phyloP scores from a whole-genome alignment of 2,329 filamentous ascomycete species.

The Elsinoe perseae region DNA sequence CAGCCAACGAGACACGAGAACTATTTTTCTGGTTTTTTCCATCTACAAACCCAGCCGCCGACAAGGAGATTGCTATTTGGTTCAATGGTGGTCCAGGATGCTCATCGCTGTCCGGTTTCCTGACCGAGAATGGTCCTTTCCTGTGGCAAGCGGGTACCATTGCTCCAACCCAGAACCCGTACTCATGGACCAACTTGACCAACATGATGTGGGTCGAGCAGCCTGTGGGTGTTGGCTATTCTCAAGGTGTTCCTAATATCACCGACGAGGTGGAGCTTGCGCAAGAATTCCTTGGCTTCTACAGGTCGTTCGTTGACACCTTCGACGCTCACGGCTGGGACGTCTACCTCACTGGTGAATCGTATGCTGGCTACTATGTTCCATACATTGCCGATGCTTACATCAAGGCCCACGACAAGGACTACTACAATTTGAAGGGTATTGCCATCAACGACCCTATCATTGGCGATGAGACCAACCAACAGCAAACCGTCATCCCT shows the following conservation, averaged over 20 bases:
- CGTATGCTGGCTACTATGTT: slow-evolving; percentile 55
- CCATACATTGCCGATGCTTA: slow-evolving; percentile 50
- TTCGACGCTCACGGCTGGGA: slow-evolving; percentile 52
- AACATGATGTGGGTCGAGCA: slow-evolving; percentile 63
- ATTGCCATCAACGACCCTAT: slow-evolving; percentile 44
- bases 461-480: slow-evolving; percentile 36
- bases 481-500: slow-evolving; percentile 30
- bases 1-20: slow-evolving; percentile 37
- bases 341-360: slow-evolving; percentile 57
- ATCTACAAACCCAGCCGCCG: slow-evolving; percentile 40
- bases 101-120: slow-evolving; percentile 36
- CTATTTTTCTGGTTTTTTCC: slow-evolving; percentile 53
- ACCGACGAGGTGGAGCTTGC: slow-evolving; percentile 41
- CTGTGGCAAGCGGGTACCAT: slow-evolving; percentile 37
- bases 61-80: slow-evolving; percentile 47
- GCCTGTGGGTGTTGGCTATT: slow-evolving; percentile 41
- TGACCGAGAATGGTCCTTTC: slow-evolving; percentile 39
- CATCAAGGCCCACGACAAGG: slow-evolving; percentile 43
- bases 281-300: slow-evolving; percentile 42
- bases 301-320: slow-evolving; percentile 47
- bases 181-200: slow-evolving; percentile 53
- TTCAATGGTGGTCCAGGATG: slow-evolving; percentile 33
- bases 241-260: slow-evolving; percentile 38
- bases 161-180: slow-evolving; percentile 37
- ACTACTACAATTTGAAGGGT: slow-evolving; percentile 47